These are phyloP conservation scores for Phytophthora citrophthora DNA, from an alignment of 352 stramenopile species.

Conservation along the genomic window DNA sequence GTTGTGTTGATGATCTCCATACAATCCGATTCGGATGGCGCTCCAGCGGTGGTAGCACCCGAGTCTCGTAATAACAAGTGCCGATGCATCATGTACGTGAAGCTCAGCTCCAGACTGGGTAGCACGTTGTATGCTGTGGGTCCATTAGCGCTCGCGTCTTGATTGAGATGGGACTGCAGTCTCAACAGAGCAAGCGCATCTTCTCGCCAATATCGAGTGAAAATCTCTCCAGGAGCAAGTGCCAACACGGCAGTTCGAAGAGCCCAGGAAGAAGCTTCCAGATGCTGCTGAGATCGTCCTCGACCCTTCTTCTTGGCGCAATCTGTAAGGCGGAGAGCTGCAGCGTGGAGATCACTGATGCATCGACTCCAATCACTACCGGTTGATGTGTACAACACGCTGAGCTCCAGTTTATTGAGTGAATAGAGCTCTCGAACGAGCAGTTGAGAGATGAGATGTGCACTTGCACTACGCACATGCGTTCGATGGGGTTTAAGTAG, in stretches of 20 bases:
- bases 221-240: slow-evolving; percentile 66
- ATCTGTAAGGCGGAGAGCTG: slow-evolving; percentile 48
- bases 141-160: slow-evolving; percentile 42
- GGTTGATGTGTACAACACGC: slow-evolving; percentile 28
- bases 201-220: slow-evolving; percentile 75
- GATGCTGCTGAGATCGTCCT: slow-evolving; percentile 54
- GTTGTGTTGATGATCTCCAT: slow-evolving; percentile 87
- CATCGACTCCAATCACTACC: slow-evolving; percentile 65
- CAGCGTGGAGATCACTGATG: slow-evolving; percentile 65
- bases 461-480: slow-evolving; percentile 43
- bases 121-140: slow-evolving; percentile 28
- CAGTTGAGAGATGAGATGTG: slow-evolving; percentile 47
- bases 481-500: slow-evolving; percentile 62
- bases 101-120: slow-evolving; percentile 33
- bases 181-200: slow-evolving; percentile 60
- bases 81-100: slow-evolving; percentile 50
- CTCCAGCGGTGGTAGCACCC: slow-evolving; percentile 15
- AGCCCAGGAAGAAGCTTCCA: slow-evolving; percentile 48
- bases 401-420: slow-evolving; percentile 28
- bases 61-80: slow-evolving; percentile 49
- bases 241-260: slow-evolving; percentile 57
- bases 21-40: slow-evolving; percentile 58
- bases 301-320: slow-evolving; percentile 35
- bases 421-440: slow-evolving; percentile 48
- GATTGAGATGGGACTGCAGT: slow-evolving; percentile 74